Percentiles rank a stretch among this genome's conserved stretches.
Conservation (phyloP, 345 rosid genomes). For the Hibiscus mutabilis region DNA sequence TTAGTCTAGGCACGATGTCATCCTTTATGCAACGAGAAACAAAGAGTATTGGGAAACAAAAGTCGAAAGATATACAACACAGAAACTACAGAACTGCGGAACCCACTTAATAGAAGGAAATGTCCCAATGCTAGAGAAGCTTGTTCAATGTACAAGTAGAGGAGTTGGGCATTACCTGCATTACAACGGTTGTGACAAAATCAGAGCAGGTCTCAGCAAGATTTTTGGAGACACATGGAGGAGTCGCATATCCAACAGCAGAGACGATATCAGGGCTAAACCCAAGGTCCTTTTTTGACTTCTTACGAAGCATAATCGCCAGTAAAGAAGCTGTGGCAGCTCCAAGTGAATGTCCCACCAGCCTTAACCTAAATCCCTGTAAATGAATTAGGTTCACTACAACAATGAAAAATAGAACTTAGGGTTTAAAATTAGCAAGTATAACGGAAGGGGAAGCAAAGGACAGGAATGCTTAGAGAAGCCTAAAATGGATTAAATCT, state of each 20-base stretch:
- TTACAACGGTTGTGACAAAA: conserved; percentile 73
- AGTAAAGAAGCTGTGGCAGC: conserved; percentile 70
- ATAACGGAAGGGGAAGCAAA: background rate
- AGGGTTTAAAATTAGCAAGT: background rate
- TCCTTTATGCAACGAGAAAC: conserved; percentile 41
- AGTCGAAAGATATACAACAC: background rate
- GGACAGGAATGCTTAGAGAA: background rate
- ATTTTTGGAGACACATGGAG: conserved; percentile 85
- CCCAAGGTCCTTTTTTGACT: conserved; percentile 66
- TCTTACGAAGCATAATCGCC: conserved; percentile 63
- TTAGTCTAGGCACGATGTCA: conserved; percentile 78
- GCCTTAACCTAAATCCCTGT: conserved; percentile 91
- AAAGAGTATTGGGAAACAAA: background rate
- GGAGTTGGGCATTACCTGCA: conserved; percentile 56
- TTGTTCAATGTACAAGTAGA: background rate
- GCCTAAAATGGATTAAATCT: background rate
- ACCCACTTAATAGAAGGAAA: background rate
- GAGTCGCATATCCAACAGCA: conserved; percentile 81
- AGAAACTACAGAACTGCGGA: background rate
- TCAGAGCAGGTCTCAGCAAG: conserved; percentile 85
- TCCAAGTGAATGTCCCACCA: conserved; percentile 97
- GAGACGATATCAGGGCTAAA: conserved; percentile 69
- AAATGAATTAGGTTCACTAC: conserved; percentile 31
- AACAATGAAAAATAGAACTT: conserved; percentile 8
- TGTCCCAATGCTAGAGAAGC: background rate